Conservation (phyloP, 1,284 basidiomycete genomes). For the Schizophyllum commune region DNA sequence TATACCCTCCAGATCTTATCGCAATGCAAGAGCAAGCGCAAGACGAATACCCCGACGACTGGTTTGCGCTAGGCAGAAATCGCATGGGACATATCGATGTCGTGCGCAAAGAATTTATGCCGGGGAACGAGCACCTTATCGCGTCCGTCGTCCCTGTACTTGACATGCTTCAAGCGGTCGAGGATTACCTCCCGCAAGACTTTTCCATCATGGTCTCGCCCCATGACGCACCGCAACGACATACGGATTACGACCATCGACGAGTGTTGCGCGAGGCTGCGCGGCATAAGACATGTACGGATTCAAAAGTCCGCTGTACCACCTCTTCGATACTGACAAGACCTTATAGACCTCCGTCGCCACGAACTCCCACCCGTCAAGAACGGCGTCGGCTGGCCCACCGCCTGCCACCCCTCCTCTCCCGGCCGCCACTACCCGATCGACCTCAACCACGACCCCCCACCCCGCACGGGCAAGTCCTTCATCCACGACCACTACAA, state of each 20-base stretch:
- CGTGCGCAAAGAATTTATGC: background rate
- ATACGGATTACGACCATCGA: constrained; percentile 27
- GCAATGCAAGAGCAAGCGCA: constrained; percentile 28
- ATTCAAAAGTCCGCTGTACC: constrained; percentile 29
- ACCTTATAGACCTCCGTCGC: constrained; percentile 26
- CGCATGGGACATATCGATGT: constrained; percentile 13
- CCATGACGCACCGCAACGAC: constrained; percentile 40
- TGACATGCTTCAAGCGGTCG: constrained; percentile 13
- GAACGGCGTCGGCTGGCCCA: constrained; percentile 30
- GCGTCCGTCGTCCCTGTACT: constrained; percentile 13
- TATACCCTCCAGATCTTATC: constrained; percentile 38
- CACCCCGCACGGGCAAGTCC: constrained; percentile 29
- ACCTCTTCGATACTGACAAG: background rate
- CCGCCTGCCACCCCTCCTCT: constrained; percentile 32
- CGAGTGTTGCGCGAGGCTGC: constrained; percentile 26
- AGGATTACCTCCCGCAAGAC: constrained; percentile 26
- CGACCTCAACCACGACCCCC: constrained; percentile 17
- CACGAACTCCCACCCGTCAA: constrained; percentile 22
- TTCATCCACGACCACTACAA: constrained; percentile 45
- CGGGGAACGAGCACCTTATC: constrained; percentile 9
- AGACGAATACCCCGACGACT: constrained; percentile 25
- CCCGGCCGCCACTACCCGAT: constrained; percentile 25
- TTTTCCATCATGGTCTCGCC: constrained; percentile 19
- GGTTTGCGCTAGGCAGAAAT: constrained; percentile 26
- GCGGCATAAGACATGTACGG: constrained; percentile 29